A percentile compares a stretch with the other conserved stretches of the same genome.
These are phyloP conservation scores for Austropuccinia psidii DNA, from an alignment of 1,284 basidiomycete species.

Conservation along the genomic window DNA sequence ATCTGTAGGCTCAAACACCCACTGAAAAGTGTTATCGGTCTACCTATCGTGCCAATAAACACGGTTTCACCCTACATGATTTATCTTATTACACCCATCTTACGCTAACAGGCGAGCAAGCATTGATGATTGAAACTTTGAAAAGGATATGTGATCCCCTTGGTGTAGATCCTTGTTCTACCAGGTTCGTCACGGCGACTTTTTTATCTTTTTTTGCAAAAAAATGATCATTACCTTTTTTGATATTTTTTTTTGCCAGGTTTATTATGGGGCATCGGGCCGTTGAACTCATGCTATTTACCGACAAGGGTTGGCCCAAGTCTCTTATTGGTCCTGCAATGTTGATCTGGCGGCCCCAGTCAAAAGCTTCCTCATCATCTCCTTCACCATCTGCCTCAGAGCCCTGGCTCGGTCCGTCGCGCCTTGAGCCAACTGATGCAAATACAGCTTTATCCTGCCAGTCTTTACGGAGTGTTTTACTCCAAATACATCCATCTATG, in stretches of 20 bases:
- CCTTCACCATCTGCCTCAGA: neutral
- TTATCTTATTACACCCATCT: conserved; percentile 71
- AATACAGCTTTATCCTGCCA: conserved; percentile 10
- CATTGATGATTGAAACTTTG: conserved; percentile 55
- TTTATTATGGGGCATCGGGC: conserved; percentile 54
- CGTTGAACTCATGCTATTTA: conserved; percentile 46
- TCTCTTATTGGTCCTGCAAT: conserved; percentile 62
- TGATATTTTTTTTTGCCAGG: conserved; percentile 56
- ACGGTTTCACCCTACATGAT: conserved; percentile 76
- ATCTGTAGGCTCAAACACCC: conserved; percentile 61
- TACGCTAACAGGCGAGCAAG: conserved; percentile 61
- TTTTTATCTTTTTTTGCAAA: neutral
- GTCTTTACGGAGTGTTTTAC: conserved; percentile 14
- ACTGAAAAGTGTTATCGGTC: conserved; percentile 83
- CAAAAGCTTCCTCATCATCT: conserved; percentile 39
- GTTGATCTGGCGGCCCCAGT: conserved; percentile 61
- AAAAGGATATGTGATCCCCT: conserved; percentile 46
- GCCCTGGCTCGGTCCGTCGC: conserved; percentile 28
- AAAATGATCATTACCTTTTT: neutral
- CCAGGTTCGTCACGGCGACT: neutral
- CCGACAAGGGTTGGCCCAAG: conserved; percentile 56
- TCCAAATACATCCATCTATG: conserved; percentile 31
- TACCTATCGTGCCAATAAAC: conserved; percentile 69
- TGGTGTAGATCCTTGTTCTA: conserved; percentile 28
- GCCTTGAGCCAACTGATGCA: conserved; percentile 40